A percentile compares a stretch with the other conserved stretches of the same genome.
phyloP scores from a whole-genome alignment of 2,329 filamentous ascomycete genomes.

The Diplocarpon rosae region DNA sequence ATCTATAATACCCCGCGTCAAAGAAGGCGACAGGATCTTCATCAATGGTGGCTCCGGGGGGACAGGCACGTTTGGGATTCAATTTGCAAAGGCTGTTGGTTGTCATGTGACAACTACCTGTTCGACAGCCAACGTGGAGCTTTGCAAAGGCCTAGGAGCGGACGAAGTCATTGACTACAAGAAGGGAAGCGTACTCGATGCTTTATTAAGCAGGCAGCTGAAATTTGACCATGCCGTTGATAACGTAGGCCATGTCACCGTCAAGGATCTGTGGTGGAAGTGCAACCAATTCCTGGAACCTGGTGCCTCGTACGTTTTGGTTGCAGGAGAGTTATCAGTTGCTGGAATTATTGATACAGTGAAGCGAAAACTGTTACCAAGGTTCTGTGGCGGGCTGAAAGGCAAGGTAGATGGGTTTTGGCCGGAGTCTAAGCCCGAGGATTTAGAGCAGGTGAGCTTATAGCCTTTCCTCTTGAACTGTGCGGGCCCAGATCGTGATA shows the following conservation, averaged over 20 bases:
- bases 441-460: conserved; percentile 31
- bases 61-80: conserved; percentile 47
- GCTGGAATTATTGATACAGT: not conserved
- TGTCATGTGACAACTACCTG: conserved; percentile 49
- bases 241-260: conserved; percentile 11
- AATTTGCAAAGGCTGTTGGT: conserved; percentile 50
- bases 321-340: conserved; percentile 49
- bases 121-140: conserved; percentile 43
- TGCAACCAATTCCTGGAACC: conserved; percentile 15
- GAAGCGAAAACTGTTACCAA: conserved; percentile 10
- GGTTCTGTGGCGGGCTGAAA: conserved; percentile 20
- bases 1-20: conserved; percentile 33
- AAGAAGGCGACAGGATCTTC: conserved; percentile 44
- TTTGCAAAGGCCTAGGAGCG: conserved; percentile 48
- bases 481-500: no score
- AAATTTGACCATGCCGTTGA: conserved; percentile 20
- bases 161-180: conserved; percentile 19
- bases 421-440: conserved; percentile 37
- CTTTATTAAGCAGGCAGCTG: conserved; percentile 5
- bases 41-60: conserved; percentile 57
- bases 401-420: conserved; percentile 34
- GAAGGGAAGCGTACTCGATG: conserved; percentile 10
- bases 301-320: conserved; percentile 22
- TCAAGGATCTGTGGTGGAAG: conserved; percentile 11
- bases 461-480: no score